Evolutionary conservation across 192 early-diverging fungal species (phyloP).

Genomic region (Coemansia sp.): DNA sequence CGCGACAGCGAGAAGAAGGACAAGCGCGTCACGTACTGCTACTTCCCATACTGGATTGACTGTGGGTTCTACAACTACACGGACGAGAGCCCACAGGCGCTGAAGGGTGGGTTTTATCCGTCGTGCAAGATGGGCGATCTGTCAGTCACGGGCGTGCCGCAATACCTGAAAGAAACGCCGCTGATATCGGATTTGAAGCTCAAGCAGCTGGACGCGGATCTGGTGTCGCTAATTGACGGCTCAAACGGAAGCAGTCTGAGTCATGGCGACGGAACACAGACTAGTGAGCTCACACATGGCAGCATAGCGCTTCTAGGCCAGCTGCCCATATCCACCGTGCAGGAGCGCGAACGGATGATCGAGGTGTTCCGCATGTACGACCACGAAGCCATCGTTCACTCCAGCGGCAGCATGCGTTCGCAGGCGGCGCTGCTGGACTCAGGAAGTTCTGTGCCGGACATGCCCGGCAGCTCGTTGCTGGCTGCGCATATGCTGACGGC

Average conservation of each 20-base stretch:
- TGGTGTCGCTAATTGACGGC: constrained; percentile 11
- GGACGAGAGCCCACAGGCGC: constrained; percentile 21
- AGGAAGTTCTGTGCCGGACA: background rate
- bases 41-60: constrained; percentile 91
- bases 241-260: constrained; percentile 6
- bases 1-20: background rate
- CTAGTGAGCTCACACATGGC: constrained; percentile 26
- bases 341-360: constrained; percentile 23
- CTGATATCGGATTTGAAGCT: constrained; percentile 28
- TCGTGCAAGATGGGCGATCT: constrained; percentile 44
- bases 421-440: background rate
- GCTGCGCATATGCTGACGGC: background rate
- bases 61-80: constrained; percentile 77
- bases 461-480: background rate
- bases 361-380: constrained; percentile 44
- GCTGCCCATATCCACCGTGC: background rate
- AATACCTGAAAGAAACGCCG: constrained; percentile 32
- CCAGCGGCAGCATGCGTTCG: constrained; percentile 9
- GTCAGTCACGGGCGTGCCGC: constrained; percentile 26
- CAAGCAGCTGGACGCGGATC: constrained; percentile 14
- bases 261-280: constrained; percentile 10
- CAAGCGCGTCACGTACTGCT: constrained; percentile 44
- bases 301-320: constrained; percentile 10
- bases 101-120: constrained; percentile 20
- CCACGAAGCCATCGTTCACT: constrained; percentile 36